phyloP scores from a whole-genome alignment of 2,329 filamentous ascomycete genomes.

The Lachnellula occidentalis region DNA sequence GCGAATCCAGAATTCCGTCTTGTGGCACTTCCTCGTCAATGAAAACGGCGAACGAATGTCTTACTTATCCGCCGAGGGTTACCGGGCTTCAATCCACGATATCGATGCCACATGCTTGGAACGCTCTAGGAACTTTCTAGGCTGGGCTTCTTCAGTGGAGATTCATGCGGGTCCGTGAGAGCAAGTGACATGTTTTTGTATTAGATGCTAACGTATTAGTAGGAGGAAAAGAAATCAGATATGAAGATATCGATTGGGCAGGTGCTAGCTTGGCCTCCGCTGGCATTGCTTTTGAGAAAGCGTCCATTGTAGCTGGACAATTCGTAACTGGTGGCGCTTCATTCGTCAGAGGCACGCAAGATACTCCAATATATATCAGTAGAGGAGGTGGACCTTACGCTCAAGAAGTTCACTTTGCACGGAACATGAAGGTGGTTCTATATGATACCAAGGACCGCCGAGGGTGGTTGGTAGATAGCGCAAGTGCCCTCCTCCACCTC shows the following conservation, averaged over 20 bases:
- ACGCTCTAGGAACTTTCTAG: not conserved
- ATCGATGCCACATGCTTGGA: not conserved
- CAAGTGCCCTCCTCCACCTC: constrained; percentile 11
- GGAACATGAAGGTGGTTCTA: constrained; percentile 2
- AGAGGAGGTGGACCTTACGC: not conserved
- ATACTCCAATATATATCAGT: not conserved
- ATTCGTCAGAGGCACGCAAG: not conserved
- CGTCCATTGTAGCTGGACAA: not conserved
- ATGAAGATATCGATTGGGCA: not conserved
- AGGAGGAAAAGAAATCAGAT: not conserved
- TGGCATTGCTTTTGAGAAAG: not conserved
- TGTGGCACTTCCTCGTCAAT: not conserved
- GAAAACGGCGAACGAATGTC: not conserved
- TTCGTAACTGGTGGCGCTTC: not conserved
- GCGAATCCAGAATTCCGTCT: not conserved
- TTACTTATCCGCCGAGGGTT: not conserved
- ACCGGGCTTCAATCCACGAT: not conserved
- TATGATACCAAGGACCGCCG: constrained; percentile 5
- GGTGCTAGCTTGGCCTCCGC: not conserved
- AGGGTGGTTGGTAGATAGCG: constrained; percentile 12
- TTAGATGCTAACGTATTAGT: not conserved
- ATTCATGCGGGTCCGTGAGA: not conserved
- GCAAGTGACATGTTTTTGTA: not conserved
- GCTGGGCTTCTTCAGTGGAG: not conserved
- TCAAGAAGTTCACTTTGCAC: not conserved